These are phyloP conservation scores for Dryas integrifolia DNA, from an alignment of 331 rosid species.

Conservation along the genomic window DNA sequence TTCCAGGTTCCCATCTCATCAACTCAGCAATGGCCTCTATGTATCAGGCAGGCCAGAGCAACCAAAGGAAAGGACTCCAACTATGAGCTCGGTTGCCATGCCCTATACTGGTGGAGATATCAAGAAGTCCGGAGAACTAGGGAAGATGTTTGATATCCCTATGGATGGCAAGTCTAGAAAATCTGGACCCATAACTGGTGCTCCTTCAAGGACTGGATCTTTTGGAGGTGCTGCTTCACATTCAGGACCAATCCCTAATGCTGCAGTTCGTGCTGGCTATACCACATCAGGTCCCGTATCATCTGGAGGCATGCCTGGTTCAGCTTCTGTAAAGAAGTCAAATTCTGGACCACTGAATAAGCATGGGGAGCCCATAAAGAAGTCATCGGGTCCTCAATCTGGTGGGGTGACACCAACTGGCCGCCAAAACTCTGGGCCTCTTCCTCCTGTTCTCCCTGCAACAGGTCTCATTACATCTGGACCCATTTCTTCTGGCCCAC, in stretches of 20 bases:
- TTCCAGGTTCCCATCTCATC: slow-evolving; percentile 98
- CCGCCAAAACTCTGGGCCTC: slow-evolving; percentile 94
- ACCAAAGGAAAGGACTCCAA: slow-evolving; percentile 92
- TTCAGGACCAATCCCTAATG: slow-evolving; percentile 80
- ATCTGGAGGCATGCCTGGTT: slow-evolving; percentile 63
- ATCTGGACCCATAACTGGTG: slow-evolving; percentile 76
- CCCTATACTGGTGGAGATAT: slow-evolving; percentile 98
- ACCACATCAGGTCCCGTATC: slow-evolving; percentile 73
- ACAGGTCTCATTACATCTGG: slow-evolving; percentile 97
- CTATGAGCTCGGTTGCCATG: slow-evolving; percentile 91
- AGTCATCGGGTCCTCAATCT: slow-evolving; percentile 92
- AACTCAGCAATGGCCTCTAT: slow-evolving; percentile 95
- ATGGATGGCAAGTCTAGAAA: slow-evolving; percentile 89
- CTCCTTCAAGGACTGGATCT: slow-evolving; percentile 88
- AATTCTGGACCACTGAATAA: slow-evolving; percentile 93
- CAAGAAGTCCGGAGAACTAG: slow-evolving; percentile 90
- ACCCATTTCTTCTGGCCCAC: slow-evolving; percentile 87
- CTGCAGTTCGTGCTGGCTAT: slow-evolving; percentile 65
- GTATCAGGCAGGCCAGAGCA: slow-evolving; percentile 98
- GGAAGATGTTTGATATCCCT: slow-evolving; percentile 92
- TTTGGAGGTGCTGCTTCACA: slow-evolving; percentile 86
- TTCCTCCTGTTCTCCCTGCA: slow-evolving; percentile 83
- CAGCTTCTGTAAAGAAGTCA: slow-evolving; percentile 77
- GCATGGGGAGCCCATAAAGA: slow-evolving; percentile 93
- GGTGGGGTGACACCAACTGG: slow-evolving; percentile 61